Evolutionary conservation across 2,329 filamentous ascomycete genomes (phyloP).

Genomic region (Coleophoma eucalyptorum): DNA sequence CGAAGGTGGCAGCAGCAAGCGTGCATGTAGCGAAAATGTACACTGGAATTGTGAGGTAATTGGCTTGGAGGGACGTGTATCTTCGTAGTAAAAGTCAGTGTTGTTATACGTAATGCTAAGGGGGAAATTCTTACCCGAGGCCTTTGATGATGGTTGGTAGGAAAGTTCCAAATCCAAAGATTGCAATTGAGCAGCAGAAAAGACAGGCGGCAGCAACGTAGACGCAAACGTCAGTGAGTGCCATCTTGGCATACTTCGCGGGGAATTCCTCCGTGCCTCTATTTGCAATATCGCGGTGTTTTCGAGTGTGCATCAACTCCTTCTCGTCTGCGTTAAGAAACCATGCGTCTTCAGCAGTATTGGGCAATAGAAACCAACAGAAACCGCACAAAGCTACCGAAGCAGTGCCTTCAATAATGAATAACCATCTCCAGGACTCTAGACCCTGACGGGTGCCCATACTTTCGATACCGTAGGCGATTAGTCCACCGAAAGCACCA

Average conservation of each 20-base stretch:
- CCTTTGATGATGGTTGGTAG: constrained; percentile 20
- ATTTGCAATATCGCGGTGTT: background rate
- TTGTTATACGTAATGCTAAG: too few species aligned
- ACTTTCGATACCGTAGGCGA: constrained; percentile 31
- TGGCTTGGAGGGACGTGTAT: constrained; percentile 11
- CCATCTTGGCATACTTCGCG: background rate
- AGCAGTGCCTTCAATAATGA: constrained; percentile 20
- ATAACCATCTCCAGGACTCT: constrained; percentile 40
- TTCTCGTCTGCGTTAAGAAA: constrained; percentile 19
- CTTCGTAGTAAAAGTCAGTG: too few species aligned
- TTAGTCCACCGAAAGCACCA: constrained; percentile 24
- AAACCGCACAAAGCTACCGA: constrained; percentile 18
- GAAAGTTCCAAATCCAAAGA: constrained; percentile 28
- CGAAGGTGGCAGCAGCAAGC: background rate
- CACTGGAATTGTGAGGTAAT: constrained; percentile 31
- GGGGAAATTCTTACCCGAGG: constrained; percentile 6
- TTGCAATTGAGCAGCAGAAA: constrained; percentile 24
- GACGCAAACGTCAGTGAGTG: background rate
- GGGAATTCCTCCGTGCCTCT: background rate
- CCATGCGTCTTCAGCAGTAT: constrained; percentile 20
- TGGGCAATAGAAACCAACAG: constrained; percentile 20
- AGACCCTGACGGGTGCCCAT: constrained; percentile 42
- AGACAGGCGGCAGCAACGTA: background rate
- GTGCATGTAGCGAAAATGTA: constrained; percentile 32
- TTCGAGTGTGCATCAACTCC: background rate